Evolutionary conservation across 805 yeast genomes (phyloP).

Genomic region (Candida rishiriensis): DNA sequence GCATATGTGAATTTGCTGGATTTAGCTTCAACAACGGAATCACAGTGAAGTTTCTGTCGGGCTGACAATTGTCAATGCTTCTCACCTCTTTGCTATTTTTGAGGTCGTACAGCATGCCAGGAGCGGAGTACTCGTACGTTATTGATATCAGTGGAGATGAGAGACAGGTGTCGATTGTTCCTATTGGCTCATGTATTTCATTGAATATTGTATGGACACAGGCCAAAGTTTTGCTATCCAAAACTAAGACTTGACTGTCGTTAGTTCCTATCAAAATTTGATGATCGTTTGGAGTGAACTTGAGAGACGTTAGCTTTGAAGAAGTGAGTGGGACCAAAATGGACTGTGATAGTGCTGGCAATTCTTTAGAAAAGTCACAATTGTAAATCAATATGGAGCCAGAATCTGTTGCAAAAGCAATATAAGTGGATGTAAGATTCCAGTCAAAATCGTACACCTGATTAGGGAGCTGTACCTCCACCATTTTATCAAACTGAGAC

Average conservation of each 20-base stretch:
- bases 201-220: conserved; percentile 29
- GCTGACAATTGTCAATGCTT: conserved; percentile 24
- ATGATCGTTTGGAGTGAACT: conserved; percentile 35
- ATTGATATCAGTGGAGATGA: conserved; percentile 31
- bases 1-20: conserved; percentile 10
- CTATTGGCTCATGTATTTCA: conserved; percentile 38
- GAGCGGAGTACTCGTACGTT: conserved; percentile 36
- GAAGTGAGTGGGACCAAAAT: conserved; percentile 26
- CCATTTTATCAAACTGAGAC: conserved; percentile 26
- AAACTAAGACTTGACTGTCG: conserved; percentile 43
- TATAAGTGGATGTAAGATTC: conserved; percentile 21
- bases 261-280: conserved; percentile 39
- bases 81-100: conserved; percentile 22
- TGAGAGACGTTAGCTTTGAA: conserved; percentile 35
- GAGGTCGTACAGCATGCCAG: conserved; percentile 33
- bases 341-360: conserved; percentile 11
- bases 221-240: conserved; percentile 34
- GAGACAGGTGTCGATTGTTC: conserved; percentile 29
- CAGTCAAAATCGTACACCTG: conserved; percentile 39
- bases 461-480: conserved; percentile 16
- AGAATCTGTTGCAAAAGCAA: conserved; percentile 34
- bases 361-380: conserved; percentile 3
- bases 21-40: conserved; percentile 16
- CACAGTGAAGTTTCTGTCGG: conserved; percentile 3
- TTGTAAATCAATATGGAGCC: conserved; percentile 33